Conservation (phyloP, 192 early-diverging fungal genomes). For the Backusella liffmaniae region DNA sequence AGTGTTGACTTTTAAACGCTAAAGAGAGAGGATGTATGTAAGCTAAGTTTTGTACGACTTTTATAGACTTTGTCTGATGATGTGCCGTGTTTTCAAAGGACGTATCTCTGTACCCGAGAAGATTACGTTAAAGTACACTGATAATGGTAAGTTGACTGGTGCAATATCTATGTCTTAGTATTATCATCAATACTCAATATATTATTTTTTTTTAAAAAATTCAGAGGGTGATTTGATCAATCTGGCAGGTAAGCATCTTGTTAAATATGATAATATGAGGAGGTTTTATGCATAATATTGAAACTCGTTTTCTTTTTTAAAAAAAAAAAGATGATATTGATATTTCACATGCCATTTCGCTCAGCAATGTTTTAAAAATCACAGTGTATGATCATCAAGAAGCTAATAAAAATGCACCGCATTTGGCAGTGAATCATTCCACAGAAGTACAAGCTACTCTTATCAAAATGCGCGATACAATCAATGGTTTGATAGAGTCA, state of each 20-base stretch:
- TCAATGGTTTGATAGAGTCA: conserved; percentile 28
- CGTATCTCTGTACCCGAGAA: conserved; percentile 40
- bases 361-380: conserved; percentile 44
- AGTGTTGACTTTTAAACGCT: not conserved
- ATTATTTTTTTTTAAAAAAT: not conserved
- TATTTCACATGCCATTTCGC: conserved; percentile 46
- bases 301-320: not conserved
- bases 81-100: conserved; percentile 42
- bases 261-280: not conserved
- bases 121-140: conserved; percentile 44
- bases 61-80: conserved; percentile 46
- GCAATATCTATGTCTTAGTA: not conserved
- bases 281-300: not conserved
- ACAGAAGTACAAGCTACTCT: not conserved
- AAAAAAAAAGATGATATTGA: conserved; percentile 43
- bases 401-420: not conserved
- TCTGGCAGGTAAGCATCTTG: conserved; percentile 28
- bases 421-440: not conserved
- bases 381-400: conserved; percentile 40
- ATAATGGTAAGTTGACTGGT: conserved; percentile 38
- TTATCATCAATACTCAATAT: not conserved
- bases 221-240: conserved; percentile 51
- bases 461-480: not conserved
- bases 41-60: not conserved
- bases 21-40: not conserved